Base-by-base conservation (phyloP, 495 filamentous ascomycete species). In the Echria macrotheca region DNA sequence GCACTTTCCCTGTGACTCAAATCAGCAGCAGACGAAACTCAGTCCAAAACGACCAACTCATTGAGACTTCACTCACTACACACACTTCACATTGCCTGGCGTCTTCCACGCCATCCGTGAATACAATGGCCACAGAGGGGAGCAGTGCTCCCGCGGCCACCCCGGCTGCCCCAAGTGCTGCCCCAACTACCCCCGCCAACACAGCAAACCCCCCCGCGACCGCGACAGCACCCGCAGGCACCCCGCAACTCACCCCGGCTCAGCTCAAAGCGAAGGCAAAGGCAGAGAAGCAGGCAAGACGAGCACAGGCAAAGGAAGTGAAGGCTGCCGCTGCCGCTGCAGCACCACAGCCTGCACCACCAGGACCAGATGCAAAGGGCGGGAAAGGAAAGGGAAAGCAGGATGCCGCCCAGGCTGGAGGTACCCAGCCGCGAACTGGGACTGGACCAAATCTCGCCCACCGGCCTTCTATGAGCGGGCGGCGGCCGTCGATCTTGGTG, bases 211-310 rank as follows among this genome's bases (percentile, higher is more conserved):
- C n/a, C n/a, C n/a, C n/a, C n/a, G n/a, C n/a, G n/a, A 37, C 53
- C 8, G 22, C 53, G 8, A 19, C 28, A 22, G 31, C 23, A 7
- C 19, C 52, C 0, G 44, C 54, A 18, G 51, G 38, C 36, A 10
- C 54, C 32, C 51, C 65, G 42, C 66, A 87, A 48, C 72, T 80
- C 44, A 80, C 81, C 1, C 72, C 74, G 9, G 83, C 81, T 5
- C 84, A 90, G 59, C 57, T 88, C 58, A 93, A 91, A 60, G 85
- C 85, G 43, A 76, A 79, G 64, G 79, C 81, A 42, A 89, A 91
- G 61, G 86, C 81, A 9, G 86, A 93, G 55, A 91, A 90, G 62
- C 78, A 79, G 41, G 85, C 85, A 24, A 75, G 83, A 49, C 77
- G 89, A 59, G 85, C 80, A 17, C 75, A 82, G 59, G 76, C 64